Conservation (phyloP, 176 grass and related monocot species). For the Triticum timopheevii region DNA sequence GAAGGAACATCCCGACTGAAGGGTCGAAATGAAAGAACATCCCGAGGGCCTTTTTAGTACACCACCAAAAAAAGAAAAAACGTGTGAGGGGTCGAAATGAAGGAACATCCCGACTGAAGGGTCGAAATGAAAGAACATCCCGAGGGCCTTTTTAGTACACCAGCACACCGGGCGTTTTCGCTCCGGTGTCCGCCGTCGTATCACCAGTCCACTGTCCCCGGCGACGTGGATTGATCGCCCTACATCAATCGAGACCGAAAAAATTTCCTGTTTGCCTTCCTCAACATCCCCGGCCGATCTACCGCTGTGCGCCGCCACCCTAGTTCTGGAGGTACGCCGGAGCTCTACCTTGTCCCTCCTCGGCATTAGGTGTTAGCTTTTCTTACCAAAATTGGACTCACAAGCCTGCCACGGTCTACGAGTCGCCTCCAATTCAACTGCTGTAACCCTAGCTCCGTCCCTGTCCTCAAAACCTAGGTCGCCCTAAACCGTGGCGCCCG, state of each 20-base stretch:
- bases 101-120: not conserved
- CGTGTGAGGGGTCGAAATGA: not conserved
- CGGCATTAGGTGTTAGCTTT: not conserved
- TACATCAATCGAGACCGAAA: not conserved
- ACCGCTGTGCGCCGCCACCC: too few relatives aligned
- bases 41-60: not conserved
- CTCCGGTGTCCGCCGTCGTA: not conserved
- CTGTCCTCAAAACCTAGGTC: not conserved
- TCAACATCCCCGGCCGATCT: too few relatives aligned
- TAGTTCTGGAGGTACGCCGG: too few relatives aligned
- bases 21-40: not conserved
- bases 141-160: not conserved
- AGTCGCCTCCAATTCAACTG: not conserved
- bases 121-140: not conserved
- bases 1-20: not conserved
- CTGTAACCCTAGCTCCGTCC: not conserved
- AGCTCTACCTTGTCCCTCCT: too few relatives aligned
- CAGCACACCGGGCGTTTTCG: not conserved
- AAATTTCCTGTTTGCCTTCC: too few relatives aligned
- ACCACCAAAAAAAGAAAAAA: too few relatives aligned
- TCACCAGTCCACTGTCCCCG: not conserved
- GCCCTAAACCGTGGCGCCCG: not conserved
- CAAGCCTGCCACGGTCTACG: not conserved
- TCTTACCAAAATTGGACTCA: not conserved
- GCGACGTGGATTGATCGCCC: not conserved